These are phyloP conservation scores for Sambucus nigra DNA, from an alignment of 129 eudicot species.

Conservation along the genomic window DNA sequence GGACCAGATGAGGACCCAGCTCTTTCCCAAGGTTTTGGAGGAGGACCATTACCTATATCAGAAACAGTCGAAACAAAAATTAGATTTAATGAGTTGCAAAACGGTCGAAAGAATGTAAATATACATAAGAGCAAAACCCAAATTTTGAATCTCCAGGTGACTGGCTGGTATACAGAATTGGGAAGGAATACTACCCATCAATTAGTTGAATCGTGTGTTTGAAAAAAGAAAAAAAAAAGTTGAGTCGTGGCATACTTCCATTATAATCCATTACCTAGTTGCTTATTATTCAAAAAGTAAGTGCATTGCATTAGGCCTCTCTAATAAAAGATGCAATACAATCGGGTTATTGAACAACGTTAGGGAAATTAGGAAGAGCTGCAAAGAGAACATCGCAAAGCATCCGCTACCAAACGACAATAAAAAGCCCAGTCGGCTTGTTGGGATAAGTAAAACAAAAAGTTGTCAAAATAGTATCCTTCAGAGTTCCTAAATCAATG, in stretches of 20 bases:
- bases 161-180: too few relatives aligned
- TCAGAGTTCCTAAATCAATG: neutral
- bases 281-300: too few relatives aligned
- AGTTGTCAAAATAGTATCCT: neutral
- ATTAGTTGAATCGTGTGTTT: too few relatives aligned
- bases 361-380: neutral
- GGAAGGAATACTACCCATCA: too few relatives aligned
- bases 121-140: neutral
- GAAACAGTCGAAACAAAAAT: neutral
- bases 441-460: too few relatives aligned
- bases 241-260: neutral
- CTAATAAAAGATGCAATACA: neutral
- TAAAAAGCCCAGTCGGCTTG: neutral
- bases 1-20: slow-evolving; percentile 82
- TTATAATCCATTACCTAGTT: too few relatives aligned
- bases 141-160: too few relatives aligned
- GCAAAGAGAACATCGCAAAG: neutral
- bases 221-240: neutral
- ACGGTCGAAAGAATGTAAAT: too few relatives aligned
- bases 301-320: neutral
- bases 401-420: neutral
- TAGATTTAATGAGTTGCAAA: neutral
- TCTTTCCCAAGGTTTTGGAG: slow-evolving; percentile 97
- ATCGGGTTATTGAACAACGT: neutral
- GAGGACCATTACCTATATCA: slow-evolving; percentile 51